These are phyloP conservation scores for Agastache rugosa DNA, from an alignment of 257 asterid genomes.

Conservation along the genomic window DNA sequence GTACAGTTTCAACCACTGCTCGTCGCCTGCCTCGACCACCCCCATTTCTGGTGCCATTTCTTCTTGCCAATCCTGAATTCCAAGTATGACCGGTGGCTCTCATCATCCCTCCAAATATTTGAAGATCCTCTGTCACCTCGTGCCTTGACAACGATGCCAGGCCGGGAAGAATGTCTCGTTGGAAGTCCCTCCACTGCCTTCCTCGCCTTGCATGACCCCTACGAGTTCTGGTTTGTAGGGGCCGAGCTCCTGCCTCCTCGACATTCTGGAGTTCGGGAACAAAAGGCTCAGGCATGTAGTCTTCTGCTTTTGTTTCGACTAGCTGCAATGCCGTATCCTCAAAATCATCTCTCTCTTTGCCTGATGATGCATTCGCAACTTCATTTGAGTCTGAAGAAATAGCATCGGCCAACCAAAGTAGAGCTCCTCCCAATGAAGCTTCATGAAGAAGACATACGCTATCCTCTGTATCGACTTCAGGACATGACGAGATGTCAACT, in stretches of 20 bases:
- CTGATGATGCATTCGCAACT: conserved; percentile 31
- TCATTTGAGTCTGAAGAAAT: conserved; percentile 39
- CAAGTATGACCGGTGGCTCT: conserved; percentile 77
- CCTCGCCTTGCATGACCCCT: conserved; percentile 92
- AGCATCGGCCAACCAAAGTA: conserved; percentile 47
- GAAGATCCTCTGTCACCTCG: conserved; percentile 89
- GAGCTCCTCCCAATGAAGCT: conserved; percentile 35
- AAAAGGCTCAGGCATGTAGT: conserved; percentile 68
- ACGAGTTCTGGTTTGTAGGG: conserved; percentile 49
- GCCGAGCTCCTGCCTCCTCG: conserved; percentile 49
- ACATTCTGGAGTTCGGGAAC: conserved; percentile 47
- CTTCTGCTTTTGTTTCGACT: conserved; percentile 65
- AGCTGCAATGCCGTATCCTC: conserved; percentile 76
- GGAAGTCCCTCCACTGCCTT: conserved; percentile 86
- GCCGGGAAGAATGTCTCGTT: conserved; percentile 86
- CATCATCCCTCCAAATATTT: conserved; percentile 83
- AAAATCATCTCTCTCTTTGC: conserved; percentile 66
- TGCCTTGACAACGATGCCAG: conserved; percentile 76
- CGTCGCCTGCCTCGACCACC: conserved; percentile 69
- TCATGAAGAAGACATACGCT: conserved; percentile 25
- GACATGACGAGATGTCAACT: conserved; percentile 45
- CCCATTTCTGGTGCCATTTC: conserved; percentile 62
- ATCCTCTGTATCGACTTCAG: conserved; percentile 14
- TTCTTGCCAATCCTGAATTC: conserved; percentile 59
- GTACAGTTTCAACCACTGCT: conserved; percentile 45